Evolutionary conservation across 1,284 basidiomycete species (phyloP), one percentile per base, ranked within the genome.

Genomic region (Fistulina hepatica): DNA sequence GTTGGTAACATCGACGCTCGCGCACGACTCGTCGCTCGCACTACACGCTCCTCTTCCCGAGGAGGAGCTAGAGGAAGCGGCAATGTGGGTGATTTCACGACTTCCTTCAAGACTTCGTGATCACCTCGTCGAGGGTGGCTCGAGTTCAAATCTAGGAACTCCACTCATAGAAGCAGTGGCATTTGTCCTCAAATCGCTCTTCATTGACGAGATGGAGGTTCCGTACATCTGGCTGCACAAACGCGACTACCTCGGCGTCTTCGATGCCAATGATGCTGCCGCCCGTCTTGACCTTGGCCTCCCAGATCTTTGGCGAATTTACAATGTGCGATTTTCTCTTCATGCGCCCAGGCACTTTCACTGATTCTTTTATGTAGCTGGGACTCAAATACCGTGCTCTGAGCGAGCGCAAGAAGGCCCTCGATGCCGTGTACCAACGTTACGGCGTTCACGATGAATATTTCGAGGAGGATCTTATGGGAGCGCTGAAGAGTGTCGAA

Each of bases 181-280:
- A 3, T 74, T 71, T 42, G 80, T 85, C 37, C 69, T 99, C 25
- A 73, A 79, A 30, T 88, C 81, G 56, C 71, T 98, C 45, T 92
- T 97, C 57, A 65, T 90, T 37, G 78, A 92, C 37, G 76, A 88
- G 46, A 76, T 86, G 47, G 95, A 99, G 55, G 91, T 95, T 6
- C 91, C 95, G 0, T 95, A 92, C 58, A 80, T 99, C 46, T 97
- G 84, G 80, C 78, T 81, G 20, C 90, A 97, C 64, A 88, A 90
- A 52, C 76, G 88, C 34, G 95, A 98, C 56, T 82, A 88, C 53
- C 80, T 94, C 51, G 79, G 78, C 30, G 74, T 81, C 56, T 82
- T 86, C 56, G 78, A 85, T 48, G 64, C 70, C 36, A 19, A 31
- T 11, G 13, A 11, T 13, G 28, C 9, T 13, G 28, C 28, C 9